These are phyloP conservation scores for Piloderma croceum DNA, from an alignment of 768 basidiomycete species.

Conservation along the genomic window DNA sequence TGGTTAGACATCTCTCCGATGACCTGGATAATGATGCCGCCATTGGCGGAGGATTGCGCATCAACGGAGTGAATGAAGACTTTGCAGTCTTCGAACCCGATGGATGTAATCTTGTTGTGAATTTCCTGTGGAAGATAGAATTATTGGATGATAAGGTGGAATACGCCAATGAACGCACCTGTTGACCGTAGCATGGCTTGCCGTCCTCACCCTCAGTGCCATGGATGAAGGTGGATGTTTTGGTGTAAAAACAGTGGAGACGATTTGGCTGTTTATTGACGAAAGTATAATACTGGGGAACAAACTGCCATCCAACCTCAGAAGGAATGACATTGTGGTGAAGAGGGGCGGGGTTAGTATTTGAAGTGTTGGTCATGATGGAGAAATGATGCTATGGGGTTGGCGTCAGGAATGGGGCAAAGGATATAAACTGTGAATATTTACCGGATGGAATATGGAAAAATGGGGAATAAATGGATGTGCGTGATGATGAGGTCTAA, in stretches of 20 bases:
- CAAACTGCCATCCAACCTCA: constrained; percentile 99
- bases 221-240: constrained; percentile 94
- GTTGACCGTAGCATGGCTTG: constrained; percentile 86
- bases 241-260: constrained; percentile 98
- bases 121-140: constrained; percentile 64
- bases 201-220: constrained; percentile 95
- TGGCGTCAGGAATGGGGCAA: too few species aligned
- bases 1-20: constrained; percentile 98
- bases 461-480: constrained; percentile 28
- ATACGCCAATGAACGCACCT: constrained; percentile 47
- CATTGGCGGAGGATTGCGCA: constrained; percentile 89
- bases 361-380: constrained; percentile 30
- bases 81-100: constrained; percentile 95
- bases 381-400: too few species aligned
- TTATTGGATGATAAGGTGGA: constrained; percentile 2
- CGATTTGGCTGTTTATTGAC: constrained; percentile 96
- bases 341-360: constrained; percentile 37
- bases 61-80: constrained; percentile 99
- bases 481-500: constrained; percentile 33
- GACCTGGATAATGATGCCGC: constrained; percentile 98
- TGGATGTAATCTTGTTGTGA: constrained; percentile 89
- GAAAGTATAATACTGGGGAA: constrained; percentile 98
- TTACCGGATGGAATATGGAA: constrained; percentile 18
- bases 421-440: too few species aligned
- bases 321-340: constrained; percentile 75